phyloP scores from a whole-genome alignment of 1,139 yeast genomes.

The Candida pseudocylindracea region DNA sequence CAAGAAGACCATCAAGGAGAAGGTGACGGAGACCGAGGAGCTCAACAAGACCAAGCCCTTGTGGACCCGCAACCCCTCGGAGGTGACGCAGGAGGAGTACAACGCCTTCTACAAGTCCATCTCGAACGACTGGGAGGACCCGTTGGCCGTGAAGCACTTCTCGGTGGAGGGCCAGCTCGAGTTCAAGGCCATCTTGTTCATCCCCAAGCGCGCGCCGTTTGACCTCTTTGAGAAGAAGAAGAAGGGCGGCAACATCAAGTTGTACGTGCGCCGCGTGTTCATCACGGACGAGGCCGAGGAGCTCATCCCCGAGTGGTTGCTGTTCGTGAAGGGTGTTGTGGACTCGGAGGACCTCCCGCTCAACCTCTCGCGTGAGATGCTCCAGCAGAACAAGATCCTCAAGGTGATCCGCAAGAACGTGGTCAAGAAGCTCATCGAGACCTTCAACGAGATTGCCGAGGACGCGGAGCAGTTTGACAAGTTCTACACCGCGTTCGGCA shows the following conservation, averaged over 20 bases:
- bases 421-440: constrained; percentile 95
- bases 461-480: constrained; percentile 97
- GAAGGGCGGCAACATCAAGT: constrained; percentile 98
- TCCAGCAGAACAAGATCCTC: constrained; percentile 99
- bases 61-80: constrained; percentile 99
- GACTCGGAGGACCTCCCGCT: constrained; percentile 99
- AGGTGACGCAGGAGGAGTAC: constrained; percentile 95
- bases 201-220: constrained; percentile 99
- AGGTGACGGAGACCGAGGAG: constrained; percentile 82
- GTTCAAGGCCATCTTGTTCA: constrained; percentile 92
- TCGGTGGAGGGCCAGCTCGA: constrained; percentile 99
- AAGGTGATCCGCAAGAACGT: constrained; percentile 99
- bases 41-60: constrained; percentile 97
- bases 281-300: constrained; percentile 99
- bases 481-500: constrained; percentile 94
- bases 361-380: constrained; percentile 99
- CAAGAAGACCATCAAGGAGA: constrained; percentile 66
- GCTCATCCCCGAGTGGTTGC: constrained; percentile 97
- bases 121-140: constrained; percentile 99
- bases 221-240: constrained; percentile 93
- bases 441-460: constrained; percentile 98
- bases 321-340: constrained; percentile 96
- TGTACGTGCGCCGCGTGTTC: constrained; percentile 98
- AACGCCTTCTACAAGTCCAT: constrained; percentile 98
- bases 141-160: constrained; percentile 98